Conservation (phyloP, 2,329 filamentous ascomycete species). For the Lecanicillium sp. region DNA sequence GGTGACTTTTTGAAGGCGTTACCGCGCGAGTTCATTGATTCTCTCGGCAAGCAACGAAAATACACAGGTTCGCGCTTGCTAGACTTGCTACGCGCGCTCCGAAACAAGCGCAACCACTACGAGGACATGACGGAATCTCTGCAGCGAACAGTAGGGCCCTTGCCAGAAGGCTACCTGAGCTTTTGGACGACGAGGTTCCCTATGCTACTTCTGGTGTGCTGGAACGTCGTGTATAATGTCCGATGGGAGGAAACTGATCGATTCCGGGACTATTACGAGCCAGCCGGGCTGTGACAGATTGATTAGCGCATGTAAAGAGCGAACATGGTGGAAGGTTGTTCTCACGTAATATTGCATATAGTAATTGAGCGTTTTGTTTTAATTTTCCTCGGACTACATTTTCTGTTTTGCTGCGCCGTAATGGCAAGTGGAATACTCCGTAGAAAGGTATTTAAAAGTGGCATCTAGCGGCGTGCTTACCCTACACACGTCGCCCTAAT, state of each 20-base stretch:
- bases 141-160: slow-evolving; percentile 58
- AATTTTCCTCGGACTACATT: too few species aligned
- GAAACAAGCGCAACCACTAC: slow-evolving; percentile 97
- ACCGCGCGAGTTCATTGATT: slow-evolving; percentile 78
- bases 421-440: too few species aligned
- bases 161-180: slow-evolving; percentile 72
- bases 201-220: slow-evolving; percentile 68
- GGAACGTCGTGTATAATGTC: slow-evolving; percentile 63
- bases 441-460: too few species aligned
- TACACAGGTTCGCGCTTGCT: slow-evolving; percentile 80
- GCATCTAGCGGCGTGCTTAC: too few species aligned
- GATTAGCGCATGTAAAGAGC: too few species aligned
- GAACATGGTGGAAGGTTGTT: too few species aligned
- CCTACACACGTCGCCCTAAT: too few species aligned
- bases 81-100: slow-evolving; percentile 77
- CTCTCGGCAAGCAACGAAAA: slow-evolving; percentile 87
- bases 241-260: slow-evolving; percentile 55
- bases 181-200: slow-evolving; percentile 83
- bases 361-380: too few species aligned
- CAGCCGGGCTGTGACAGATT: slow-evolving; percentile 20
- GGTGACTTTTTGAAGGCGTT: slow-evolving; percentile 73
- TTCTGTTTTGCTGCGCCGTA: too few species aligned
- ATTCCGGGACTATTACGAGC: slow-evolving; percentile 65
- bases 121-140: slow-evolving; percentile 86
- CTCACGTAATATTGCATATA: too few species aligned